Base-by-base conservation (phyloP, 106 monocot species). In the Xerophyta viscosa region DNA sequence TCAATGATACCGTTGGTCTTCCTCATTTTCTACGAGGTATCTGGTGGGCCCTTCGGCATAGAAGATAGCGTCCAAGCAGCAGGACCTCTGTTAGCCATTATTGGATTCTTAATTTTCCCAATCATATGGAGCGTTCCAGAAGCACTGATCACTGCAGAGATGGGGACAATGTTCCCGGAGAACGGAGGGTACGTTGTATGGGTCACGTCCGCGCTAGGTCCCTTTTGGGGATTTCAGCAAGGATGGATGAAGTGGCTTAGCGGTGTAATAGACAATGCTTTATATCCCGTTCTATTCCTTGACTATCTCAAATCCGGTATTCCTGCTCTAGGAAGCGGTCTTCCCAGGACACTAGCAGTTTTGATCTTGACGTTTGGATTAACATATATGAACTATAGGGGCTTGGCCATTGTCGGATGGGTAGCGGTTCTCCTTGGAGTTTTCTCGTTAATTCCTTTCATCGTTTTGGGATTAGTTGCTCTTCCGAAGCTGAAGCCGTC, bases 221-320 rank as follows among this genome's bases (percentile, higher is more conserved):
- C 75, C 1, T 84, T 76, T 22, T 84, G 79, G 84, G 84, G 84
- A 23, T 84, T 84, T 42, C 84, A 84, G 57, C 79, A 75, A 44
- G 84, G 84, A 39, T 84, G 84, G 84, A 71, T 84, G 75, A 84
- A 84, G 58, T 84, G 84, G 84, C 57, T 84, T 14, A 84, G 84
- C 46, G 84, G 84, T 37, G 79, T 84, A 14, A 84, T 84, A 9
- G 84, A 84, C 66, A 84, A 84, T 66, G 84, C 84, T 22, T 71
- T 84, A 1, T 84, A 84, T 46, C 84, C 84, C 3, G 84, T 84
- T 48, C 57, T 84, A 5, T 76, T 84, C 23, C 57, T 84, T 23
- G 84, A 84, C 54, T 84, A 84, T 52, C 68, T 84, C 41, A 79
- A 84, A 52, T 71, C 84, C 12, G 64, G 47, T 15, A 45, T 84